Evolutionary conservation across 805 yeast species (phyloP).

Genomic region (Osmozyma mogii): DNA sequence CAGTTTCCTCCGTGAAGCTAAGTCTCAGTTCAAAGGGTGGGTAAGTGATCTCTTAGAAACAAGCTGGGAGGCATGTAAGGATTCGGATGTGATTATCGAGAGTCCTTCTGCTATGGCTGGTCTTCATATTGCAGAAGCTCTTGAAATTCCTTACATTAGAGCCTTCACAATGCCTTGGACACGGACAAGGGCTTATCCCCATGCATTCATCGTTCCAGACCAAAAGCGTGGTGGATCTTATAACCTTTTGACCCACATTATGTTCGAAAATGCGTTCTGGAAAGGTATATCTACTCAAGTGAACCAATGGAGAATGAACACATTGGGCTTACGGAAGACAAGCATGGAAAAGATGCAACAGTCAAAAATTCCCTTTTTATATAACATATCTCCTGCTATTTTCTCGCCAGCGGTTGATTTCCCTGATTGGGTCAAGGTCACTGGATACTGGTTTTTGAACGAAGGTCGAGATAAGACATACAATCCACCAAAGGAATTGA

Average conservation of each 20-base stretch:
- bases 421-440: conserved; percentile 90
- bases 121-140: conserved; percentile 87
- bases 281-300: conserved; percentile 82
- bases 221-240: conserved; percentile 90
- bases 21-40: conserved; percentile 75
- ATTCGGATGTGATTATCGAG: conserved; percentile 76
- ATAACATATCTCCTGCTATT: conserved; percentile 80
- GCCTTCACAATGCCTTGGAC: conserved; percentile 99
- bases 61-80: conserved; percentile 85
- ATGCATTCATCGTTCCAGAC: conserved; percentile 92
- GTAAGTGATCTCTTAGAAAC: conserved; percentile 61
- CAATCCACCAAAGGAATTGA: conserved; percentile 52
- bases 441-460: conserved; percentile 93
- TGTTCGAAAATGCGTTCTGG: conserved; percentile 93
- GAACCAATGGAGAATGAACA: conserved; percentile 76
- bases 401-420: conserved; percentile 91
- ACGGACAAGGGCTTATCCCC: conserved; percentile 89
- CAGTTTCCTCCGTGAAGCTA: conserved; percentile 75
- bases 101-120: conserved; percentile 98
- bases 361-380: conserved; percentile 76
- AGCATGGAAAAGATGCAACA: conserved; percentile 66
- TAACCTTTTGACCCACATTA: conserved; percentile 84
- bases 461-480: conserved; percentile 46
- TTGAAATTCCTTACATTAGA: conserved; percentile 82
- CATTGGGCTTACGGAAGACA: conserved; percentile 59